Evolutionary conservation across 306 rosid species (phyloP).

Genomic region (Urtica urens): DNA sequence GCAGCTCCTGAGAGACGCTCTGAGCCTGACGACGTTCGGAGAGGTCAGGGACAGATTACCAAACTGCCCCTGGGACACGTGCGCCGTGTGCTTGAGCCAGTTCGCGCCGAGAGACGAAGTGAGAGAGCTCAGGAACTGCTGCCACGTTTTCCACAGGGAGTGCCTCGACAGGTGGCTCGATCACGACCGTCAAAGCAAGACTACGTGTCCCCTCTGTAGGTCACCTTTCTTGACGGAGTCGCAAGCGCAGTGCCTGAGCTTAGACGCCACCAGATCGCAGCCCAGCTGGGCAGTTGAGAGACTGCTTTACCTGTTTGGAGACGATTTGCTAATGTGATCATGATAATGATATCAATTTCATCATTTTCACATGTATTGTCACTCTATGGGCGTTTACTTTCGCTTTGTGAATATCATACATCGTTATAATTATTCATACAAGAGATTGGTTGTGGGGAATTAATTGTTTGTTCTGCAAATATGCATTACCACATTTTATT

Average conservation of each 20-base stretch:
- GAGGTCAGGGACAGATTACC: slow-evolving; percentile 38
- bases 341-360: too few species aligned
- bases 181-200: slow-evolving; percentile 17
- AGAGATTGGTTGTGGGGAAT: too few species aligned
- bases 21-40: slow-evolving; percentile 35
- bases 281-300: slow-evolving; percentile 89
- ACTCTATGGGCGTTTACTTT: too few species aligned
- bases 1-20: slow-evolving; percentile 31
- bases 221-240: slow-evolving; percentile 40
- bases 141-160: slow-evolving; percentile 64
- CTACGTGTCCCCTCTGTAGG: slow-evolving; percentile 72
- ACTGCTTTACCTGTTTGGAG: slow-evolving; percentile 74
- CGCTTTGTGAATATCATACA: too few species aligned
- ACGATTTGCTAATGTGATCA: slow-evolving; percentile 22
- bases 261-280: slow-evolving; percentile 27
- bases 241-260: slow-evolving; percentile 21
- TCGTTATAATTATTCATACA: too few species aligned
- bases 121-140: slow-evolving; percentile 57
- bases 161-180: slow-evolving; percentile 73
- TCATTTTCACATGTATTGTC: too few species aligned
- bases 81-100: slow-evolving; percentile 62
- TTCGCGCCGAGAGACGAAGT: slow-evolving; percentile 41
- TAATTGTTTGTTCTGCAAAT: too few species aligned
- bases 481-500: too few species aligned
- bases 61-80: slow-evolving; percentile 29